A percentile compares a stretch with the other conserved stretches of the same genome.
Evolutionary conservation across 208 protist genomes (phyloP).

Genomic region (Acanthamoeba castellanii): DNA sequence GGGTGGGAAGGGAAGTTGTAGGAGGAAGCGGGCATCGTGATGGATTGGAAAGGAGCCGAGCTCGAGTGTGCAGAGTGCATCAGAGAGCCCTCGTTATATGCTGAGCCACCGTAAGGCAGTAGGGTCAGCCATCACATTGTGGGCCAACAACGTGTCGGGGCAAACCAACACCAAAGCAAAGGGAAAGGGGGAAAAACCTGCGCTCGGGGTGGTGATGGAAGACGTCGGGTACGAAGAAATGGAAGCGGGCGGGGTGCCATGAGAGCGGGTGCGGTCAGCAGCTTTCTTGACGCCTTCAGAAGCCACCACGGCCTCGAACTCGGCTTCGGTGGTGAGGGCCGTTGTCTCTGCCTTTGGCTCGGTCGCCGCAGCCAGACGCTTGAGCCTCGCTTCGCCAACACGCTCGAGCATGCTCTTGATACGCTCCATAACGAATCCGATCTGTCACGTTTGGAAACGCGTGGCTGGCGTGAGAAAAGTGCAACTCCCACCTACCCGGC

Average conservation of each 20-base stretch:
- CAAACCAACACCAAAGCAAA: too few relatives aligned
- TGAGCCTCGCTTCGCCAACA: not conserved
- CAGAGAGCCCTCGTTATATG: too few relatives aligned
- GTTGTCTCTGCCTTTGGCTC: not conserved
- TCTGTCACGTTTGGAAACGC: not conserved
- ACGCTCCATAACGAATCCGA: constrained; percentile 10
- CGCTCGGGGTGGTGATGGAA: not conserved
- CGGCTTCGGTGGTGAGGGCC: not conserved
- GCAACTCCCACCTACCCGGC: not conserved
- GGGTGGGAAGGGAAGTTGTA: too few relatives aligned
- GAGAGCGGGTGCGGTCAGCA: not conserved
- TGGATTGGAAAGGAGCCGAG: too few relatives aligned
- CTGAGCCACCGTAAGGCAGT: too few relatives aligned
- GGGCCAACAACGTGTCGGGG: too few relatives aligned
- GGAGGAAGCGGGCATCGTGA: too few relatives aligned
- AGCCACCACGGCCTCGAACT: constrained; percentile 25
- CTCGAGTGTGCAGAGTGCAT: too few relatives aligned
- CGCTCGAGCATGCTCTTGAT: constrained; percentile 46
- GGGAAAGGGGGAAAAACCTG: not conserved
- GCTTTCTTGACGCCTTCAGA: constrained; percentile 21
- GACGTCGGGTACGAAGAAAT: not conserved
- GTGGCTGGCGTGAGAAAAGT: not conserved
- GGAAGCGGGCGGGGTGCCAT: not conserved
- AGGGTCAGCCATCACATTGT: too few relatives aligned
- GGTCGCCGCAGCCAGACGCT: not conserved